phyloP scores from a whole-genome alignment of 108 stramenopile species.

The Schizochytrium sp. region DNA sequence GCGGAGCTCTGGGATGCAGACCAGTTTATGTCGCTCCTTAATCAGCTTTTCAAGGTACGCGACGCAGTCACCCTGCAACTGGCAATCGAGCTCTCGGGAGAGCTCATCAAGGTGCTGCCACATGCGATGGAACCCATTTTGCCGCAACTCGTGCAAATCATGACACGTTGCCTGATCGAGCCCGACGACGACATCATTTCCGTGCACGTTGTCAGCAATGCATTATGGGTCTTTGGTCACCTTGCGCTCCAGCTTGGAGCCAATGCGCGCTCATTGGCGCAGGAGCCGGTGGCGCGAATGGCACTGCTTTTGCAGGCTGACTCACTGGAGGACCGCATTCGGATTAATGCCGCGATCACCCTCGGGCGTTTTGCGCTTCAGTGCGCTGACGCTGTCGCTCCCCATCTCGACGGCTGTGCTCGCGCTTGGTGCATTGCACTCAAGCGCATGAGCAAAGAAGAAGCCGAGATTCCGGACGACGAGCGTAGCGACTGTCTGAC shows the following conservation, averaged over 20 bases:
- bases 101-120: background rate
- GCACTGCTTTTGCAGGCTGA: background rate
- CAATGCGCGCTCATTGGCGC: background rate
- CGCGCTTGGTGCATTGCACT: background rate
- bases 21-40: background rate
- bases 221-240: background rate
- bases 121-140: background rate
- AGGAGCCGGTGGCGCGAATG: background rate
- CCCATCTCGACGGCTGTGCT: background rate
- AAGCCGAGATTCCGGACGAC: background rate
- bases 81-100: background rate
- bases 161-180: background rate
- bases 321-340: background rate
- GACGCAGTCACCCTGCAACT: background rate
- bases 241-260: background rate
- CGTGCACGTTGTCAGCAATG: background rate
- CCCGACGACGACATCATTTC: background rate
- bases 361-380: background rate
- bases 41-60: background rate
- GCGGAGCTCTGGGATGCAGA: background rate
- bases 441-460: background rate
- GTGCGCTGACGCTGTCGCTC: background rate
- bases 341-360: background rate
- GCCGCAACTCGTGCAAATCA: background rate
- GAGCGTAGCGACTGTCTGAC: background rate